Evolutionary conservation across 2,329 filamentous ascomycete genomes (phyloP).

Genomic region (Fusarium nisikadoi): DNA sequence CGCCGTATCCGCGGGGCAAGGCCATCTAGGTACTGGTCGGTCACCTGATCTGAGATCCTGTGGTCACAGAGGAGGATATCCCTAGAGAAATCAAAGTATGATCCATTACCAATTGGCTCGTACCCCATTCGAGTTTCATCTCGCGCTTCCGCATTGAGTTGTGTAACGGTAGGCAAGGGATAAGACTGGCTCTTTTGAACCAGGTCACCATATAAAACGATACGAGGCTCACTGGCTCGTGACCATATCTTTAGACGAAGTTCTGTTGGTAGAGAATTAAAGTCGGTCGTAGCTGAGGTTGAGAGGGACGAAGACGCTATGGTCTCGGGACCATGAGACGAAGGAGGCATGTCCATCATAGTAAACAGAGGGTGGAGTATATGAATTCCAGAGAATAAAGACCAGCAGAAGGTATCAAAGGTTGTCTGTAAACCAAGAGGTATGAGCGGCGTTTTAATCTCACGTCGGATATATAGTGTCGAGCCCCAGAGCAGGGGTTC

Average conservation of each 20-base stretch:
- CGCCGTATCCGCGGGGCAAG: slow-evolving; percentile 49
- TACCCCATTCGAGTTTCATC: slow-evolving; percentile 50
- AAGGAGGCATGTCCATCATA: slow-evolving; percentile 25
- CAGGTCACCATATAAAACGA: slow-evolving; percentile 51
- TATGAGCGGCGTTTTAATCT: slow-evolving; percentile 42
- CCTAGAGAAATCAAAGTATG: slow-evolving; percentile 51
- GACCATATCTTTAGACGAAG: slow-evolving; percentile 53
- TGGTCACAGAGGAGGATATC: slow-evolving; percentile 54
- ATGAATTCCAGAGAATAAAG: slow-evolving; percentile 11
- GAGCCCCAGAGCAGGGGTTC: slow-evolving; percentile 37
- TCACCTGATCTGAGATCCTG: slow-evolving; percentile 49
- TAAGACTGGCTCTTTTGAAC: slow-evolving; percentile 46
- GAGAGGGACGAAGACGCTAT: slow-evolving; percentile 10
- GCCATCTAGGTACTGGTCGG: slow-evolving; percentile 48
- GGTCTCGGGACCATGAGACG: slow-evolving; percentile 9
- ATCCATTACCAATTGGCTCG: slow-evolving; percentile 49
- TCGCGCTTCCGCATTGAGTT: slow-evolving; percentile 51
- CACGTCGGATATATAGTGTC: slow-evolving; percentile 37
- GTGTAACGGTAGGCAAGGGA: slow-evolving; percentile 50
- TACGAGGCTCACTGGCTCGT: slow-evolving; percentile 50
- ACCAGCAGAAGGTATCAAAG: slow-evolving; percentile 29
- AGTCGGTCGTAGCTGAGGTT: slow-evolving; percentile 34
- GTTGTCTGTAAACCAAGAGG: slow-evolving; percentile 25
- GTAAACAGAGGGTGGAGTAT: background rate
- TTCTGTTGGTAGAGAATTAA: slow-evolving; percentile 49